Evolutionary conservation across 2,329 filamentous ascomycete species (phyloP).

Genomic region (Phialophora chinensis): DNA sequence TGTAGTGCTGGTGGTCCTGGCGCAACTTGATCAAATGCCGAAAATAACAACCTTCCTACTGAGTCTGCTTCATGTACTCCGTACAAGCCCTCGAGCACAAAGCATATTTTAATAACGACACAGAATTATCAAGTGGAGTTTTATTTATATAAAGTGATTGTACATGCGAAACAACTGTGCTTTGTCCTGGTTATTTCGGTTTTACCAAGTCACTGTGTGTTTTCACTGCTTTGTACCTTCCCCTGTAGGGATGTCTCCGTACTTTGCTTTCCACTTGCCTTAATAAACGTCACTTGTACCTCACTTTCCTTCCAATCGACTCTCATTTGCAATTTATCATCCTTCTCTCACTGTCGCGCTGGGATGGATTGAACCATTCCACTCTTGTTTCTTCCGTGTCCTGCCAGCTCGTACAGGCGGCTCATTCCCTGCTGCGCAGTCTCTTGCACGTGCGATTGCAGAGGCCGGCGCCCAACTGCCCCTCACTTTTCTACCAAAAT

Average conservation of each 20-base stretch:
- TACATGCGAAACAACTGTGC: not conserved
- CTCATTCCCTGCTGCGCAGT: not conserved
- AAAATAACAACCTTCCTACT: not conserved
- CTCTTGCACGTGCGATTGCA: not conserved
- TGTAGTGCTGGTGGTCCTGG: not conserved
- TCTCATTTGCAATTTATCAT: not conserved
- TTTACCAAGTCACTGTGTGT: not conserved
- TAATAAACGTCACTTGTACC: not conserved
- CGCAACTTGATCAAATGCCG: not conserved
- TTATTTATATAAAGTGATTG: not conserved
- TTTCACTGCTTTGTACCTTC: constrained; percentile 11
- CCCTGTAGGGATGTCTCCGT: not conserved
- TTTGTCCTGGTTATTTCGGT: not conserved
- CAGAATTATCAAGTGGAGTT: not conserved
- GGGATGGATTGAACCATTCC: not conserved
- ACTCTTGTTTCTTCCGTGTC: not conserved
- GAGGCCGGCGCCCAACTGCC: not conserved
- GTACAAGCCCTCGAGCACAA: not conserved
- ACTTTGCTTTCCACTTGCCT: not conserved
- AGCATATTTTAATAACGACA: not conserved
- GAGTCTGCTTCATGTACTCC: no score
- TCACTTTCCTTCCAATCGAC: not conserved
- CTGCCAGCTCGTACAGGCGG: not conserved
- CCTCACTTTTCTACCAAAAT: not conserved
- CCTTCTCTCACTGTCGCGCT: not conserved